These are phyloP conservation scores for Logfia minima DNA, from an alignment of 129 eudicot species.

Conservation along the genomic window DNA sequence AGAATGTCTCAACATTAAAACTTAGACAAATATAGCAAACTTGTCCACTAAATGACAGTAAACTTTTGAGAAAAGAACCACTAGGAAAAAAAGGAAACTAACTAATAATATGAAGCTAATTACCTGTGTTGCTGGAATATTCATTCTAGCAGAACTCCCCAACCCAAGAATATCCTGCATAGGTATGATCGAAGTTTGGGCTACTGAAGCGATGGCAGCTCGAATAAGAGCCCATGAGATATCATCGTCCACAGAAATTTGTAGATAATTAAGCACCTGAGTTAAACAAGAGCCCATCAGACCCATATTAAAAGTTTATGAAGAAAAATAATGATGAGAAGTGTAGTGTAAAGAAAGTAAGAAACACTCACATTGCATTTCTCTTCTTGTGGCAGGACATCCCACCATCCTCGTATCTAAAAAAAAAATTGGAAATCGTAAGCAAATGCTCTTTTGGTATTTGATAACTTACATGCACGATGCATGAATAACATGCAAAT, in stretches of 20 bases:
- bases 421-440: background rate
- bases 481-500: slow-evolving; percentile 3
- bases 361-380: slow-evolving; percentile 59
- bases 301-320: background rate
- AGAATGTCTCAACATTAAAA: background rate
- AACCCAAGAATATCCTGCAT: slow-evolving; percentile 94
- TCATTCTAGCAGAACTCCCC: slow-evolving; percentile 96
- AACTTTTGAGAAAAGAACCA: background rate
- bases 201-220: slow-evolving; percentile 79
- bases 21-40: background rate
- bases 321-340: background rate
- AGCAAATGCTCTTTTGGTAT: slow-evolving; percentile 18
- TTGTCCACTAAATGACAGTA: background rate
- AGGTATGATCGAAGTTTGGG: slow-evolving; percentile 80
- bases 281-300: slow-evolving; percentile 15
- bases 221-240: slow-evolving; percentile 82
- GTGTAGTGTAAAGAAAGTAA: background rate
- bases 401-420: slow-evolving; percentile 95
- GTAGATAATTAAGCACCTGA: slow-evolving; percentile 74
- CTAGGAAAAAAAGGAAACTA: background rate
- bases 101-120: background rate
- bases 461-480: slow-evolving; percentile 1
- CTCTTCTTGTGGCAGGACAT: slow-evolving; percentile 69
- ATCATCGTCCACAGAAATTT: slow-evolving; percentile 57
- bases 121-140: slow-evolving; percentile 96